Percentiles rank a stretch among this genome's conserved stretches.
These are phyloP conservation scores for Spathaspora arborariae DNA, from an alignment of 805 yeast genomes.

Conservation along the genomic window DNA sequence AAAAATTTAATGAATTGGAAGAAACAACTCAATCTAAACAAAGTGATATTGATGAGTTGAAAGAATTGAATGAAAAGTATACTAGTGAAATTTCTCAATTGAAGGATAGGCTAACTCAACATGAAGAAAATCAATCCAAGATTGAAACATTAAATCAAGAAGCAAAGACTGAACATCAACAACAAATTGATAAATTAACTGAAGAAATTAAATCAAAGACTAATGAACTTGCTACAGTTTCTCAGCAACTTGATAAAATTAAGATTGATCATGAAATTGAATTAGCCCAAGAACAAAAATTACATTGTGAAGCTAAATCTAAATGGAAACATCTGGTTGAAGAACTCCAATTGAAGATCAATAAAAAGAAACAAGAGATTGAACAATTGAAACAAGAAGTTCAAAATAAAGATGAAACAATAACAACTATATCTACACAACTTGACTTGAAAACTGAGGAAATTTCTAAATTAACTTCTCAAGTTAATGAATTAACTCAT, in stretches of 20 bases:
- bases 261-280: neutral
- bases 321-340: neutral
- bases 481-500: neutral
- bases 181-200: neutral
- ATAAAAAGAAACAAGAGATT: neutral
- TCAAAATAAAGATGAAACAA: neutral
- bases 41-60: slow-evolving; percentile 1
- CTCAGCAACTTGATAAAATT: neutral
- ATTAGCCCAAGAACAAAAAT: neutral
- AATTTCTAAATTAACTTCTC: neutral
- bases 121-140: neutral
- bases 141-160: neutral
- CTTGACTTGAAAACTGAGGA: neutral
- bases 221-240: neutral
- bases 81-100: slow-evolving; percentile 2
- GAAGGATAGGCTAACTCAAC: neutral
- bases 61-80: neutral
- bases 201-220: neutral
- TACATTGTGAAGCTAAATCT: neutral
- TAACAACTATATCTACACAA: neutral
- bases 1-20: slow-evolving; percentile 4
- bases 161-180: neutral
- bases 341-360: neutral
- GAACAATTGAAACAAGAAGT: neutral
- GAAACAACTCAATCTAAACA: slow-evolving; percentile 1